Evolutionary conservation across 164 flowering plant species (phyloP).

Genomic region (Vitis rupestris): DNA sequence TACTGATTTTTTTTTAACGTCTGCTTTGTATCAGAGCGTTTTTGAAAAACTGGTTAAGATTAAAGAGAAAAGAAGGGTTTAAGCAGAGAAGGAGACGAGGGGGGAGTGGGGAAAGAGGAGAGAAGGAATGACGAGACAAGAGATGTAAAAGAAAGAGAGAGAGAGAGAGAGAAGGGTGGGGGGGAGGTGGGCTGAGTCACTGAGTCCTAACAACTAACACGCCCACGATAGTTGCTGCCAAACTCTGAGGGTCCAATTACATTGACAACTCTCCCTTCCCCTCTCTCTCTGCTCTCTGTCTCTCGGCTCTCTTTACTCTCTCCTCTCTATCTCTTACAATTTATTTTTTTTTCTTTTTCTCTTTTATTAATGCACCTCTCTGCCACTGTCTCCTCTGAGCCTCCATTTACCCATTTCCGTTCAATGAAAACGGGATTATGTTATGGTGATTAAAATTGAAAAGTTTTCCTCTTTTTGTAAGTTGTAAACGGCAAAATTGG

Average conservation of each 20-base stretch:
- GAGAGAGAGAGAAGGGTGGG: neutral
- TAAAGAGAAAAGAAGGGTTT: too few relatives aligned
- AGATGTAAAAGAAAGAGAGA: slow-evolving; percentile 11
- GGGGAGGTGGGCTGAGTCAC: slow-evolving; percentile 21
- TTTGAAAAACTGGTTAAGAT: too few relatives aligned
- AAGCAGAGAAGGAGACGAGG: neutral
- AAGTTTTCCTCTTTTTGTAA: too few relatives aligned
- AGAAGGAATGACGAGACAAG: slow-evolving; percentile 24
- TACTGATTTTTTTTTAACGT: too few relatives aligned
- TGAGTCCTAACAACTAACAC: slow-evolving; percentile 34
- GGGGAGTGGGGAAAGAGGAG: neutral
- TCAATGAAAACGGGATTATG: too few relatives aligned
- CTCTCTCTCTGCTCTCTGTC: slow-evolving; percentile 12
- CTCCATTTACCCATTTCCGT: neutral
- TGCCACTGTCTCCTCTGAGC: slow-evolving; percentile 6
- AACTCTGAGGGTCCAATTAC: slow-evolving; percentile 22
- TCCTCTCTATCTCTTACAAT: too few relatives aligned
- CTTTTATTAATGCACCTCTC: neutral
- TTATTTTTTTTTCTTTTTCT: too few relatives aligned
- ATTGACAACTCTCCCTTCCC: slow-evolving; percentile 19
- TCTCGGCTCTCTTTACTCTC: neutral
- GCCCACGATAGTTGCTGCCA: slow-evolving; percentile 46
- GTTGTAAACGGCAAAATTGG: too few relatives aligned
- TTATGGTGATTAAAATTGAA: too few relatives aligned
- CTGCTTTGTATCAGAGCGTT: too few relatives aligned